Base-by-base conservation (phyloP, 108 stramenopile genomes). In the Cyclotella kingstonii region DNA sequence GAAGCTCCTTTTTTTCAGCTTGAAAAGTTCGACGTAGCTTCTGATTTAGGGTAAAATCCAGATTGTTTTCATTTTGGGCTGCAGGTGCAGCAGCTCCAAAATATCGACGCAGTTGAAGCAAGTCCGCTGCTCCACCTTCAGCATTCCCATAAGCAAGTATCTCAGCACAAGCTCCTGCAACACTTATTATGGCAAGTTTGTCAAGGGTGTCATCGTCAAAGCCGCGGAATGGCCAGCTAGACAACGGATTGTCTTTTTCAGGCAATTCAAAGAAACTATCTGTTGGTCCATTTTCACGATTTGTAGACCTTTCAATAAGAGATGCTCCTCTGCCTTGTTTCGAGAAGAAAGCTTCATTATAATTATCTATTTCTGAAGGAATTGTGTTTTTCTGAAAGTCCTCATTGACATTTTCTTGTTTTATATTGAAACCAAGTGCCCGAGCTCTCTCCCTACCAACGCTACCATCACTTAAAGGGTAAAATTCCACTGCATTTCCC, bases 401-500 rank as follows among this genome's bases (percentile, higher is more conserved):
- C 25, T 60, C 48, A 2, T 54, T 19, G 21, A 21, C 48, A 33
- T 48, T 67, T 19, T 31, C 38, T 56, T 43, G 43, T 34, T 38
- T 63, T 1, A 51, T 50, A 66, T 89, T 84, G 60, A 93, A 93
- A 5, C 91, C 91, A 41, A 93, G 38, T 42, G 54, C 57, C 23
- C 70, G 29, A 11, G 88, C 91, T 39, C 70, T 57, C 23, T 85
- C 73, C 36, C n/a, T 38, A 25, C 87, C 88, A 19, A 44, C 75
- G 61, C 73, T 58, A 5, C 49, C 61, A 59, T 93, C 88, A 52
- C 70, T 82, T 43, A 93, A 53, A 1, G 90, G 91, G 66, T 85
- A 92, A 67, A 92, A 92, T 43, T 85, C 81, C 0, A 92, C 91
- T n/a, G 87, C 87, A 75, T 87, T 87, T 59, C 86, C 87, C n/a